A percentile compares a stretch with the other conserved stretches of the same genome.
Conservation (phyloP, 208 protist species). For the Wallacemonas sp. region DNA sequence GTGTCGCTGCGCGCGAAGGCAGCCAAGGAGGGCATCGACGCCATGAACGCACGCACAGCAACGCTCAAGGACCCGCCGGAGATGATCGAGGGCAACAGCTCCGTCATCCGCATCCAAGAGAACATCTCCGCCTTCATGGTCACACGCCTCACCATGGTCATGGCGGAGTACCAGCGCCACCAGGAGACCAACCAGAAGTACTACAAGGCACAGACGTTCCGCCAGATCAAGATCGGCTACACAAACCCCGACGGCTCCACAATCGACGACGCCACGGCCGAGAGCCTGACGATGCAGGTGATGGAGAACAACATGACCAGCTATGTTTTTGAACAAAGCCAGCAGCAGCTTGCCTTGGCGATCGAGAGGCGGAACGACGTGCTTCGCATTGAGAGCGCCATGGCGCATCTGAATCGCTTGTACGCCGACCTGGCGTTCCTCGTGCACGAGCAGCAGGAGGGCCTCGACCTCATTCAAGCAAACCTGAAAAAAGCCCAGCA, state of each 20-base stretch:
- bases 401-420: too few species aligned
- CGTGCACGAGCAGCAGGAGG: too few species aligned
- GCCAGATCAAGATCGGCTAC: slow-evolving; percentile 92
- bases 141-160: slow-evolving; percentile 38
- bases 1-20: slow-evolving; percentile 42
- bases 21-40: slow-evolving; percentile 46
- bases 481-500: too few species aligned
- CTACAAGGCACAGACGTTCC: slow-evolving; percentile 80
- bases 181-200: slow-evolving; percentile 58
- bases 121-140: slow-evolving; percentile 80
- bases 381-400: too few species aligned
- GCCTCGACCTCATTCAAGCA: too few species aligned
- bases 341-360: too few species aligned
- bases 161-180: slow-evolving; percentile 69
- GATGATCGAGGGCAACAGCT: slow-evolving; percentile 59
- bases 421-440: too few species aligned
- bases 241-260: slow-evolving; percentile 75
- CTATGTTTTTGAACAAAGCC: too few species aligned
- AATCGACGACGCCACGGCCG: slow-evolving; percentile 73
- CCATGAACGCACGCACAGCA: slow-evolving; percentile 65
- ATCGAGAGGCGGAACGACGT: too few species aligned
- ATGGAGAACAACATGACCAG: slow-evolving; percentile 77
- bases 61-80: slow-evolving; percentile 64
- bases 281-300: slow-evolving; percentile 74
- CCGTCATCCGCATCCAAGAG: slow-evolving; percentile 85